Evolutionary conservation across 164 flowering plant genomes (phyloP), one percentile per base, ranked within the genome.

Genomic region (Liquidambar formosana): DNA sequence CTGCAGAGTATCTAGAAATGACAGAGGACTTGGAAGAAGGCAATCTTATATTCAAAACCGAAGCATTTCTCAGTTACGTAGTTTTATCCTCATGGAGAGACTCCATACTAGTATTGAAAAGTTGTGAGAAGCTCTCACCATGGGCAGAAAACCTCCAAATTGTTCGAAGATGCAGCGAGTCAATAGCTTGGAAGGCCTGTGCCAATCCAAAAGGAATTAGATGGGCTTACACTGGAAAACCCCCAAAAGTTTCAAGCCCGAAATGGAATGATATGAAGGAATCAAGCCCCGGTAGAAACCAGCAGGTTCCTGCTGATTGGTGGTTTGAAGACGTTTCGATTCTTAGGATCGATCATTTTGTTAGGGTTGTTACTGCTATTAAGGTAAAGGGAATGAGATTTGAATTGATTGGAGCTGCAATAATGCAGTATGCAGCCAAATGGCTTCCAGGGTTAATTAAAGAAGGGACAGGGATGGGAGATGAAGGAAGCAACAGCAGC

Each of bases 1-100:
- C 97, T 0, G 96, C 99, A 2, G 96, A 93, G 84, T 91, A 86
- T 63, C 80, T 91, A 0, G 97, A 95, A 70, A 95, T 91, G 99
- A 93, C 97, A 26, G 97, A 93, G 78, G 97, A 95, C 51, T 78
- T 89, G 54, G 97, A 93, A 72, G 94, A 92, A 83, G 97, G 94
- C 28, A 95, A 95, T 61, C 93, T 92, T 6, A 88, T 95, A 52
- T 91, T 86, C 86, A 95, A 95, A 59, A 88, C 96, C 1, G 97
- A 95, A 79, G 96, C 96, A 0, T 93, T 95, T 75, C 83, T 91
- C 16, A 93, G 95, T 73, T 91, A 89, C 58, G 91, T 88, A 1
- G 93, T 89, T 19, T 67, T 91, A 8, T 88, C 97, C 9, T 89
- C 95, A 21, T 93, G 97, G 99, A 84, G 91, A 64, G 97, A 95